These are phyloP conservation scores for Dioscorea zingiberensis DNA, from an alignment of 106 monocot genomes.

Conservation along the genomic window DNA sequence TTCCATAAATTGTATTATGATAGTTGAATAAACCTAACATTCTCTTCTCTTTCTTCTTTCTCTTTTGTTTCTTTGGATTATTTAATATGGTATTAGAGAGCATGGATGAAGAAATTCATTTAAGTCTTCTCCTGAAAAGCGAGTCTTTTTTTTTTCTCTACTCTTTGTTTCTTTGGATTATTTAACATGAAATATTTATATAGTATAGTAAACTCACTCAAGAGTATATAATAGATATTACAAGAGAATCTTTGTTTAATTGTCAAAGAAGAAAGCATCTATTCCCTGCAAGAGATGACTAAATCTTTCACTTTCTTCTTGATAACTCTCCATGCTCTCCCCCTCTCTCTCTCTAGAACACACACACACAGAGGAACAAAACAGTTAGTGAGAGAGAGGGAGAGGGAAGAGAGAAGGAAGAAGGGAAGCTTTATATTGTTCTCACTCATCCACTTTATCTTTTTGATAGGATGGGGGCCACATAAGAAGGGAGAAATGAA, in stretches of 20 bases:
- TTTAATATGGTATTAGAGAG: no score
- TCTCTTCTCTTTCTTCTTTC: no score
- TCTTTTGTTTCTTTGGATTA: no score
- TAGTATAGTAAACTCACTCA: not conserved
- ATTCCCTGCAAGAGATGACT: conserved; percentile 34
- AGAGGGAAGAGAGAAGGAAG: conserved; percentile 5
- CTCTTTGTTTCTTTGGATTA: no score
- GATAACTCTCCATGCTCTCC: conserved; percentile 1
- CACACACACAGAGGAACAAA: not conserved
- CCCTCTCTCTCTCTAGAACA: not conserved
- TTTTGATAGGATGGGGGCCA: conserved; percentile 2
- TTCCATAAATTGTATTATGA: no score
- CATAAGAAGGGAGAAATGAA: not conserved
- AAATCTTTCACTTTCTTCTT: conserved; percentile 6
- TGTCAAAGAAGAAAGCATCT: conserved; percentile 52
- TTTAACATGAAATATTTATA: no score
- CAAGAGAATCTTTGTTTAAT: conserved; percentile 42
- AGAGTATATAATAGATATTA: conserved; percentile 1
- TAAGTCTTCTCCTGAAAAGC: no score
- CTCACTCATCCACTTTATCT: conserved; percentile 19
- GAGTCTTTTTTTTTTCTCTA: no score
- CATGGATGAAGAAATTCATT: no score
- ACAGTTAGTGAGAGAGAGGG: conserved; percentile 9
- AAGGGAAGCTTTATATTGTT: conserved; percentile 30
- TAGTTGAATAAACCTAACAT: no score